Base-by-base conservation (phyloP, 768 basidiomycete genomes). In the Termitomyces sp. region DNA sequence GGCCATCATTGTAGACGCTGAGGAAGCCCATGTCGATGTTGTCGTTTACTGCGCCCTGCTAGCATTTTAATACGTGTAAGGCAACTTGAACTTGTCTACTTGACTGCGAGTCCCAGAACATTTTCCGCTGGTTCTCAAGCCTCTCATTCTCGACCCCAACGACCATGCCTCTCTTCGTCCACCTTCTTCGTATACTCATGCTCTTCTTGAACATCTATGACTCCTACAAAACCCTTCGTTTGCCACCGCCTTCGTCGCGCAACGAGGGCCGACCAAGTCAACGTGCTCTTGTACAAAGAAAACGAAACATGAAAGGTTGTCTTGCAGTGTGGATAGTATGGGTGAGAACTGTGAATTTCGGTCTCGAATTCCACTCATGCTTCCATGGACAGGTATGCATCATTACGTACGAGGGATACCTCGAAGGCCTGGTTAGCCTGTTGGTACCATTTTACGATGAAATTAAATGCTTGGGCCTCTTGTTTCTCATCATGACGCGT, bases 381-480 rank as follows among this genome's bases (percentile, higher is more conserved):
- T n/a, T 39, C n/a, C 20, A 37, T 58, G 61, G 30, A 22, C 45
- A 92, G 89, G 85, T 82, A 65, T 89, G 85, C 67, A 81, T 88
- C 65, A 77, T 82, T 24, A 72, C 77, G 30, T 88, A 90, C 60
- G 92, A 93, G 70, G 79, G 84, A 43, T 76, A 82, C 22, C 68
- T 82, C 24, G 93, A 93, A 69, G 72, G 74, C 36, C 67, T 90
- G 53, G 72, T 92, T 55, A 82, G 82, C 64, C 72, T 93, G 30
- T 82, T 93, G 60, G 78, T 91, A 34, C 92, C 92, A 24, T 94
- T 94, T 68, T 93, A 94, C 71, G 83, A 85, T 65, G 89, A 93
- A 74, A 75, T 91, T 72, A 94, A 94, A 72, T 82, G 86, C 6
- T 64, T 92, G 43, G 76, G 81, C 26, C 76, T 93, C 7, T 67